These are phyloP conservation scores for Colletotrichum tropicicola DNA, from an alignment of 2,329 filamentous ascomycete genomes.

Conservation along the genomic window DNA sequence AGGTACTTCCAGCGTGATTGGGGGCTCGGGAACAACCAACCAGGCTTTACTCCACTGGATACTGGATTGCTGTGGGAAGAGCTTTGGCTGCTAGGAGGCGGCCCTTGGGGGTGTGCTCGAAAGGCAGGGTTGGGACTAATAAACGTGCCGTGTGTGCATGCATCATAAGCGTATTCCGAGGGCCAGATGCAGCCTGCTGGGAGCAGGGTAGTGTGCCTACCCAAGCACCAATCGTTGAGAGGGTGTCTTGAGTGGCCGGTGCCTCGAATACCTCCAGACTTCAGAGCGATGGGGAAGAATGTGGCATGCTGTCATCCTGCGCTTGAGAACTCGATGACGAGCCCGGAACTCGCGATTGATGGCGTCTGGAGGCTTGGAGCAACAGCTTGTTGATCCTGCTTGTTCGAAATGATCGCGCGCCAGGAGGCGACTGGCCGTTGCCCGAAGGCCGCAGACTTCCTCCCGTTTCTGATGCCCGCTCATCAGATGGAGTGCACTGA, in stretches of 20 bases:
- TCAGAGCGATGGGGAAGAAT: not conserved
- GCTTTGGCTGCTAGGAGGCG: not conserved
- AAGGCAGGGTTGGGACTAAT: not conserved
- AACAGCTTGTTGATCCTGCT: conserved; percentile 4
- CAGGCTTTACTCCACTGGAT: conserved; percentile 14
- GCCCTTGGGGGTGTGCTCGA: not conserved
- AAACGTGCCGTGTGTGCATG: conserved; percentile 10
- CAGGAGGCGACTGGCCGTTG: not conserved
- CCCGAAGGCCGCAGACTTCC: no score
- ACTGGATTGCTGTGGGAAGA: conserved; percentile 1
- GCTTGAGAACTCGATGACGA: not conserved
- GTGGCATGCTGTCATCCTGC: conserved; percentile 3
- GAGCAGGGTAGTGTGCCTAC: not conserved
- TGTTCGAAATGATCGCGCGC: not conserved
- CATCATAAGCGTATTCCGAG: not conserved
- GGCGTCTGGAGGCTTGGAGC: not conserved
- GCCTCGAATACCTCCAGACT: not conserved
- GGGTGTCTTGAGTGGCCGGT: not conserved
- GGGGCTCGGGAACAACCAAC: conserved; percentile 6
- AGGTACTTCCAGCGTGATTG: not conserved
- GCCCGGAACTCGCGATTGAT: not conserved
- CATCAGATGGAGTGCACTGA: not conserved
- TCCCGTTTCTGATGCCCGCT: no score
- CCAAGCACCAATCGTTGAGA: not conserved
- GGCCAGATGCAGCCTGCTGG: not conserved